Conservation (phyloP, 2,329 filamentous ascomycete species). For the Neofusicoccum cordaticola region DNA sequence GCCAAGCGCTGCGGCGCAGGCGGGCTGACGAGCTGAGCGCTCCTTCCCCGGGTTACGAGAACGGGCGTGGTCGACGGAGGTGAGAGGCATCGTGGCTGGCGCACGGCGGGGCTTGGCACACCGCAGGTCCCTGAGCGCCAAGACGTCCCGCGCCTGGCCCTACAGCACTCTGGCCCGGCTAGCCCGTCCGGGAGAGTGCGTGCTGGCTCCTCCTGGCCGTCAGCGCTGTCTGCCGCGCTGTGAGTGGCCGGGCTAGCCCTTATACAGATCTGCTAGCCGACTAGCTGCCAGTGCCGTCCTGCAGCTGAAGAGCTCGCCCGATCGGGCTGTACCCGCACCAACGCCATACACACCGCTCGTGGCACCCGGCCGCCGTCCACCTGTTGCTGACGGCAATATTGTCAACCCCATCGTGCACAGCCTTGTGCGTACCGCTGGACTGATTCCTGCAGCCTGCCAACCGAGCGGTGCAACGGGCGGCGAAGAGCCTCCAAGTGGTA, state of each 20-base stretch:
- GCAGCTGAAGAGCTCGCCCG: not conserved
- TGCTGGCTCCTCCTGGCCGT: not conserved
- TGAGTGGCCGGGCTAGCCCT: not conserved
- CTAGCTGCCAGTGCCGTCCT: not conserved
- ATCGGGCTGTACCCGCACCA: not conserved
- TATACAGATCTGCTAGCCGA: not conserved
- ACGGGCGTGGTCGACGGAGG: not conserved
- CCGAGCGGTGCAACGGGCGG: not conserved
- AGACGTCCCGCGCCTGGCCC: not conserved
- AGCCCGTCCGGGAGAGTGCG: not conserved
- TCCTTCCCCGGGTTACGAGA: not conserved
- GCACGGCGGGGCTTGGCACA: not conserved
- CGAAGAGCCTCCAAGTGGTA: not conserved
- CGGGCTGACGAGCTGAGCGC: not conserved
- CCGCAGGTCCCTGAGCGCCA: not conserved
- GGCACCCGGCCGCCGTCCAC: not conserved
- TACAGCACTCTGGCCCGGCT: not conserved
- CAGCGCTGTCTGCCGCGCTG: not conserved
- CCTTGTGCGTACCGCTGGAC: not conserved
- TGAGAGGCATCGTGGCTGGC: not conserved
- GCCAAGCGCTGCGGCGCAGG: not conserved
- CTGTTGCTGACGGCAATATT: not conserved
- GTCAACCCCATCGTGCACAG: not conserved
- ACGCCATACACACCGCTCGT: not conserved
- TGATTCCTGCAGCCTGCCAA: not conserved